phyloP scores from a whole-genome alignment of 352 stramenopile genomes.

The Pythium phragmiticola region DNA sequence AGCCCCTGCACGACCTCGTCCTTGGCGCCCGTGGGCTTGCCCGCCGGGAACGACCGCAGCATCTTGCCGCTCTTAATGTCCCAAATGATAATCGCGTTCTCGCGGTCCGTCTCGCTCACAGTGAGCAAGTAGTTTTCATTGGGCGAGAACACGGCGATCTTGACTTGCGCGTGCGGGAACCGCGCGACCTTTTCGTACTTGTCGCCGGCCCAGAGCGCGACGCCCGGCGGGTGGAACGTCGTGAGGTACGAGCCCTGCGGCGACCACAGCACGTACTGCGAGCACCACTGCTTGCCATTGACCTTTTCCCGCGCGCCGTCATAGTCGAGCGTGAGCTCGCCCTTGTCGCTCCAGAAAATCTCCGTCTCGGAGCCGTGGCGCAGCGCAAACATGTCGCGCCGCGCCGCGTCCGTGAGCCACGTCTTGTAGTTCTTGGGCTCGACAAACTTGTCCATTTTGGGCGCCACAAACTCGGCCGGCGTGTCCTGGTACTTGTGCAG shows the following conservation, averaged over 20 bases:
- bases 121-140: conserved; percentile 98
- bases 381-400: conserved; percentile 95
- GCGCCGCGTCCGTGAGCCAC: conserved; percentile 91
- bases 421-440: conserved; percentile 92
- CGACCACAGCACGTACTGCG: conserved; percentile 97
- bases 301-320: conserved; percentile 94
- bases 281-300: conserved; percentile 96
- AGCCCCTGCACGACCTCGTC: conserved; percentile 76
- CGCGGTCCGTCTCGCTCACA: conserved; percentile 92
- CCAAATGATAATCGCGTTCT: conserved; percentile 97
- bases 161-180: conserved; percentile 95
- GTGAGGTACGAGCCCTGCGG: conserved; percentile 96
- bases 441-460: conserved; percentile 85
- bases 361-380: conserved; percentile 95
- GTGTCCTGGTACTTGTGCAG: conserved; percentile 79
- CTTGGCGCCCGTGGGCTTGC: conserved; percentile 70
- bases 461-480: conserved; percentile 70
- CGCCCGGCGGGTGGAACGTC: conserved; percentile 96
- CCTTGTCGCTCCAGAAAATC: conserved; percentile 95
- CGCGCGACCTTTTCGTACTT: conserved; percentile 97
- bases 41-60: conserved; percentile 80
- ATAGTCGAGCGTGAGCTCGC: conserved; percentile 91
- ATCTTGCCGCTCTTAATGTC: conserved; percentile 91
- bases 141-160: conserved; percentile 93
- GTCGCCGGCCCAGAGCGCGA: conserved; percentile 97